Percentiles rank a stretch among this genome's conserved stretches.
phyloP scores from a whole-genome alignment of 345 rosid genomes.

The Eucalyptus tenuipes region DNA sequence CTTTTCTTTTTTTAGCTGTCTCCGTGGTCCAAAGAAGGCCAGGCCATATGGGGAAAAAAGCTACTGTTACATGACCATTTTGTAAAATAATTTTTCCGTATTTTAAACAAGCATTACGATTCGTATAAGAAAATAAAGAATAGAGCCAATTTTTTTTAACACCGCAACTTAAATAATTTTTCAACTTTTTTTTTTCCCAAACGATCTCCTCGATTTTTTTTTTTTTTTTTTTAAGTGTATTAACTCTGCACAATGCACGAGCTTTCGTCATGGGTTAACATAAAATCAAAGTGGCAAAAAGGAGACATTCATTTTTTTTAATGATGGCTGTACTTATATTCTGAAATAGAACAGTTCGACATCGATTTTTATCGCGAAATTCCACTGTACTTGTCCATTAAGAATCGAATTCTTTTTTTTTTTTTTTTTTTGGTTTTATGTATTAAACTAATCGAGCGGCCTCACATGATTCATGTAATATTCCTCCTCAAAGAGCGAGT shows the following conservation, averaged over 20 bases:
- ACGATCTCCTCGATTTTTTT: rapidly evolving
- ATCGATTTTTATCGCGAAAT: neutral
- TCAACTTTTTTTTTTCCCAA: neutral
- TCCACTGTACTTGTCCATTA: neutral
- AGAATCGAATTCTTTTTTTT: neutral
- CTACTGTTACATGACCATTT: neutral
- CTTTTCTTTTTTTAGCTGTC: neutral
- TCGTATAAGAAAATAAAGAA: neutral
- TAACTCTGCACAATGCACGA: neutral
- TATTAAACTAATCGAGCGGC: neutral
- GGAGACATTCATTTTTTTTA: neutral
- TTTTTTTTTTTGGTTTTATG: too few species aligned
- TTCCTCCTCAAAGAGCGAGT: neutral
- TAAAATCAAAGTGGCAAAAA: neutral
- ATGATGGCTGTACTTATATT: neutral
- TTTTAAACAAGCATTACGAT: neutral
- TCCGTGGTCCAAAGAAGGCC: neutral
- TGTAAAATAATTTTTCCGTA: neutral
- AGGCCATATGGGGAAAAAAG: neutral
- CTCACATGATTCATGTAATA: neutral
- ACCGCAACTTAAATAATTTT: neutral
- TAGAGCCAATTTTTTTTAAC: neutral
- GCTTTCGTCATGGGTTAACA: neutral
- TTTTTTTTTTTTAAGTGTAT: neutral
- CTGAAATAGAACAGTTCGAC: neutral